Base-by-base conservation (phyloP, 2,329 filamentous ascomycete species). In the Huntiella decipiens region DNA sequence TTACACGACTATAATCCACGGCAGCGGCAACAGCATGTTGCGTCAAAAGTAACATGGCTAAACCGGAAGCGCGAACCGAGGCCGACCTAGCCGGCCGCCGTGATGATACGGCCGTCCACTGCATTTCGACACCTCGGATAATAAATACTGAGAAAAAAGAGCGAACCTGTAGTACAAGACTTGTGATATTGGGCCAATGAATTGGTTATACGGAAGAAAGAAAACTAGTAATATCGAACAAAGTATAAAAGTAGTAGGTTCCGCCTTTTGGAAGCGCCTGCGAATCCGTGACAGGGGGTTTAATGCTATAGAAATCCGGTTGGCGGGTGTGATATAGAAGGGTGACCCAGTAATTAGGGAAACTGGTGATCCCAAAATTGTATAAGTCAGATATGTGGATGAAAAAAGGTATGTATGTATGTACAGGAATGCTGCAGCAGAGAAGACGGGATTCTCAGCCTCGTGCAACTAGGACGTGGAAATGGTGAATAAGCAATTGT, bases 11-110 rank as follows among this genome's bases (percentile, higher is more conserved):
- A 22, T 33, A 41, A 22, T 38, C 43, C 34, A 49, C 43, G 5
- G 40, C 47, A 3, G 46, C 13, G 13, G 39, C 34, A 13, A 28
- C 35, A 15, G 40, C 39, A 15, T 49, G 47, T 28, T 49, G 47
- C 38, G 28, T 38, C 31, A 46, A 11, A 13, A 47, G 37, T 32
- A 49, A 22, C n/a, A 34, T n/a, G 8, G 40, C 40, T 28, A 45
- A 15, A 16, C 32, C 13, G n/a, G 36, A 49, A 17, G 41, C 33
- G 22, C 37, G 34, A 31, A 47, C 22, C 22, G 22, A 28, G 22
- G 22, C 2, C 22, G 35, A 35, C 48, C 40, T 38, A 45, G 44
- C 34, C 19, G 31, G 40, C 34, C 17, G 31, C 19, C 40, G 19
- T 22, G 13, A 36, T 17, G 43, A 13, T 33, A 16, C 38, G 31